Evolutionary conservation across 768 basidiomycete species (phyloP), one percentile per base, ranked within the genome.

Genomic region (Boletus pseudo-olivaceus): DNA sequence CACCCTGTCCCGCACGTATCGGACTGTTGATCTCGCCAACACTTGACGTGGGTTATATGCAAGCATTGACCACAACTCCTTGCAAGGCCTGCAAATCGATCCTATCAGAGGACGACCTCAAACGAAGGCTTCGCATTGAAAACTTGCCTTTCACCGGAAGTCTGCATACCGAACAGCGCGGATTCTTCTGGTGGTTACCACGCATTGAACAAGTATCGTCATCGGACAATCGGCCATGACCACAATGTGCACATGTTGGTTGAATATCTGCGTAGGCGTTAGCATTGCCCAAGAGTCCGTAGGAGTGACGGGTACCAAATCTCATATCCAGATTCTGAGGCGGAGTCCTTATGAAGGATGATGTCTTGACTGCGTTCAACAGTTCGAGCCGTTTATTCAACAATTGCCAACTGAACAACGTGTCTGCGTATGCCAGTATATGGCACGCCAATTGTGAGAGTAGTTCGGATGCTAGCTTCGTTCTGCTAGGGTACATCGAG

Each of bases 361-460:
- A 73, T 51, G 44, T 68, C 56, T 75, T 75, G 20, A 85, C 77
- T n/a, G 81, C 75, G 58, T 89, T 89, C 53, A 93, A 70, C 1
- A 93, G 76, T 58, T 91, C 89, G 17, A 85, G 70, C 3, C 91
- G 81, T 65, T 90, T 88, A 38, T 82, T 76, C 60, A 80, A 73
- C 49, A 91, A 67, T 57, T 82, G 73, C 93, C 92, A 94, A 41
- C 84, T 73, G 58, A 83, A 82, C 23, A 94, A 73, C 57, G 87
- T 72, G 52, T 93, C 89, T 7, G 88, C 87, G 64, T 93, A 94
- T 1, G 77, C 75, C 40, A 83, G 70, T 20, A 93, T 75, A 66
- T 93, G 89, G 8, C 66, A 71, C 20, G 75, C 64, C 34, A 78
- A 57, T 51, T 78, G 79, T 19, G 73, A 69, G 20, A 82, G 74